Evolutionary conservation across 352 stramenopile species (phyloP).

Genomic region (Phytopythium boreale): DNA sequence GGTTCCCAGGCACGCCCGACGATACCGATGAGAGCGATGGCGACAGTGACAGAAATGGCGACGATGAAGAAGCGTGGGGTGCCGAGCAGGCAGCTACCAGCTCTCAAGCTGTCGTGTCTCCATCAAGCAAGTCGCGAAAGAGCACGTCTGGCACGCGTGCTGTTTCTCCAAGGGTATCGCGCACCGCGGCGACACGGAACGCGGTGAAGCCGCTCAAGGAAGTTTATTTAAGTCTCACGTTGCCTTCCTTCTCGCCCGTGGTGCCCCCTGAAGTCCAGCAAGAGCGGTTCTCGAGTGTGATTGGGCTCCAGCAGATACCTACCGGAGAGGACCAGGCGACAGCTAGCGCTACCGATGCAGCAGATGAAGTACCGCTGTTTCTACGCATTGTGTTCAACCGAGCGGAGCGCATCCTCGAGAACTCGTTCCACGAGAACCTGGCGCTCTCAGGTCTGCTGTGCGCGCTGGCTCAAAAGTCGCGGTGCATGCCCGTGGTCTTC

Average conservation of each 20-base stretch:
- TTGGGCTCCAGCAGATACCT: background rate
- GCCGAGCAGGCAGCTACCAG: background rate
- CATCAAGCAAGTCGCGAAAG: background rate
- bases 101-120: background rate
- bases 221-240: conserved; percentile 59
- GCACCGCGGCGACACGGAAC: conserved; percentile 55
- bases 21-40: conserved; percentile 48
- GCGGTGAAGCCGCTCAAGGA: conserved; percentile 66
- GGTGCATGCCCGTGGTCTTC: conserved; percentile 49
- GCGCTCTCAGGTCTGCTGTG: conserved; percentile 76
- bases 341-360: background rate
- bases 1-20: conserved; percentile 33
- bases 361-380: conserved; percentile 42
- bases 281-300: conserved; percentile 2
- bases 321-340: conserved; percentile 13
- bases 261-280: conserved; percentile 15
- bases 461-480: conserved; percentile 59
- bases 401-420: conserved; percentile 72
- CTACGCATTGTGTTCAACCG: conserved; percentile 74
- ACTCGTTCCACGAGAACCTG: conserved; percentile 82
- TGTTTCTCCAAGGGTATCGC: conserved; percentile 21
- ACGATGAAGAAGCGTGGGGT: conserved; percentile 19
- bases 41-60: conserved; percentile 33
- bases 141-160: background rate
- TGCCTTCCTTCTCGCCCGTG: conserved; percentile 70